phyloP scores from a whole-genome alignment of 352 stramenopile genomes.

The Phytopythium vexans region DNA sequence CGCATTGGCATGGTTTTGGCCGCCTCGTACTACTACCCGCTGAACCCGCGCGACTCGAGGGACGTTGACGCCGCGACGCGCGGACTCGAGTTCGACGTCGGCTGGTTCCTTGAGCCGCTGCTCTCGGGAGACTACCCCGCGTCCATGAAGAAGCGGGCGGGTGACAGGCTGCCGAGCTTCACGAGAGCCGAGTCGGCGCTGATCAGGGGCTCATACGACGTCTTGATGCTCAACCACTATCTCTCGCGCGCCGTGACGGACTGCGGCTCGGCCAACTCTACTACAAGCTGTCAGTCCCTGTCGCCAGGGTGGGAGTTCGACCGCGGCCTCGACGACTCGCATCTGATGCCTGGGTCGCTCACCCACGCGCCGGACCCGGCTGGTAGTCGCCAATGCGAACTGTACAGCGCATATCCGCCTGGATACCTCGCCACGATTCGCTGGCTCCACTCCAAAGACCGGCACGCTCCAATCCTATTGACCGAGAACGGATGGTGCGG shows the following conservation, averaged over 20 bases:
- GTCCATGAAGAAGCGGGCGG: conserved; percentile 67
- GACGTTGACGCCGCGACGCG: conserved; percentile 41
- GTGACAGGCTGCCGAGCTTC: conserved; percentile 72
- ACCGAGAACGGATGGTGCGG: conserved; percentile 53
- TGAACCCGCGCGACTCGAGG: conserved; percentile 33
- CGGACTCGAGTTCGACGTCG: conserved; percentile 70
- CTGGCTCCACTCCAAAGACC: conserved; percentile 36
- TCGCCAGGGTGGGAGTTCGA: conserved; percentile 31
- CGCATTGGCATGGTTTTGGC: conserved; percentile 82
- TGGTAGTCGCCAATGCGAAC: background rate
- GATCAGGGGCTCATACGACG: conserved; percentile 27
- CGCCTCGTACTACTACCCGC: conserved; percentile 48
- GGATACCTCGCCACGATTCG: conserved; percentile 35
- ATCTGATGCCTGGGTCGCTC: conserved; percentile 47
- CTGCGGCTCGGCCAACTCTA: conserved; percentile 7
- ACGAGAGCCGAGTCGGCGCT: conserved; percentile 50
- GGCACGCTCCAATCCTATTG: conserved; percentile 21
- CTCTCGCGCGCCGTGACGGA: conserved; percentile 20
- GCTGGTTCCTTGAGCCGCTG: conserved; percentile 84
- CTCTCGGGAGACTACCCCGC: conserved; percentile 79
- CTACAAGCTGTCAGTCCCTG: conserved; percentile 23
- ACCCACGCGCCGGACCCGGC: background rate
- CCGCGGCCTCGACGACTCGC: conserved; percentile 39
- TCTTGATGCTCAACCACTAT: conserved; percentile 92
- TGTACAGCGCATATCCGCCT: conserved; percentile 25